Evolutionary conservation across 2,329 filamentous ascomycete species (phyloP).

Genomic region (Neurospora sp.): DNA sequence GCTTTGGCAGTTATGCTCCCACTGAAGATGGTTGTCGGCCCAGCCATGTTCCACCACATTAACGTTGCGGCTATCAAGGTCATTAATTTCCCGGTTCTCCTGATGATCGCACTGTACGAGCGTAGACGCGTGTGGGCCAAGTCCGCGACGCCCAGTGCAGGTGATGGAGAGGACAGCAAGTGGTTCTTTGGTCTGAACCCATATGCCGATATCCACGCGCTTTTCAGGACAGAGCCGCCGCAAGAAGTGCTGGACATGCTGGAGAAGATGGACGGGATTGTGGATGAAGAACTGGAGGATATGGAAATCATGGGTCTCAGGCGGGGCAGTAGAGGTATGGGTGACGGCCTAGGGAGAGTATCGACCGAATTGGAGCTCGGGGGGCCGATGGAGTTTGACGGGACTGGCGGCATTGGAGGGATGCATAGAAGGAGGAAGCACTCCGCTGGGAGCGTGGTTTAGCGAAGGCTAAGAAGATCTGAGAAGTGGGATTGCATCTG

Average conservation of each 20-base stretch:
- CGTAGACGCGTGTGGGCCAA: constrained; percentile 44
- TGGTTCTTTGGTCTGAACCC: constrained; percentile 20
- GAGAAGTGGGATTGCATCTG: not conserved
- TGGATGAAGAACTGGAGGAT: not conserved
- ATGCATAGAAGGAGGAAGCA: not conserved
- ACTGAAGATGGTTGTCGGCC: constrained; percentile 51
- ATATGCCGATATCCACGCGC: constrained; percentile 18
- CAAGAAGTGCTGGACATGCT: constrained; percentile 16
- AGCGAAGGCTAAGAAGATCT: not conserved
- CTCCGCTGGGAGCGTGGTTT: not conserved
- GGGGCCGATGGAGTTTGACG: not conserved
- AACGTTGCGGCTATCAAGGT: constrained; percentile 56
- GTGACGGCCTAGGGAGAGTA: not conserved
- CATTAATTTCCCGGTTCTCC: constrained; percentile 54
- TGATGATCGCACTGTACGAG: constrained; percentile 53
- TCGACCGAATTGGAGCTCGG: not conserved
- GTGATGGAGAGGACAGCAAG: constrained; percentile 3
- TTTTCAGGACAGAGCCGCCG: constrained; percentile 16
- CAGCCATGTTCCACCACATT: constrained; percentile 60
- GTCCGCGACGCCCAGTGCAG: not conserved
- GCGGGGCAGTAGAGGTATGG: not conserved
- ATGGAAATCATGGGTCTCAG: not conserved
- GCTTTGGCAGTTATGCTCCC: constrained; percentile 55
- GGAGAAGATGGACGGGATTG: constrained; percentile 15
- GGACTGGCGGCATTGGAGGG: not conserved